Evolutionary conservation across 495 filamentous ascomycete species (phyloP).

Genomic region (Neurospora sp.): DNA sequence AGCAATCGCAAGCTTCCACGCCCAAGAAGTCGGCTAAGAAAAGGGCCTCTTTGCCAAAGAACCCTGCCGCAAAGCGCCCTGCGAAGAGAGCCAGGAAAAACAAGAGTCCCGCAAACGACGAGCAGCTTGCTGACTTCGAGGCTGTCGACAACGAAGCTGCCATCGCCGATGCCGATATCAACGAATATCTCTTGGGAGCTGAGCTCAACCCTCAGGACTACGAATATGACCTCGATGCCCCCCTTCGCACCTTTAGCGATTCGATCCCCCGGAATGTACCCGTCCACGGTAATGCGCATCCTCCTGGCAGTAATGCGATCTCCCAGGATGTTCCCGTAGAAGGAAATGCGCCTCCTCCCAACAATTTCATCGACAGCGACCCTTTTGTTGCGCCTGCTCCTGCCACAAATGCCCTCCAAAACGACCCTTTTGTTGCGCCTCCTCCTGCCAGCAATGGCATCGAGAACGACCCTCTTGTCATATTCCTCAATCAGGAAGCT

Average conservation of each 20-base stretch:
- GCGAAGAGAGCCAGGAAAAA: not conserved
- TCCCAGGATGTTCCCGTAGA: not conserved
- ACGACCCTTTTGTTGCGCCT: not conserved
- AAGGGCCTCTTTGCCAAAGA: not conserved
- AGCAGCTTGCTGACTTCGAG: not conserved
- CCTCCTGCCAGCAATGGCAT: not conserved
- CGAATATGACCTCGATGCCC: not conserved
- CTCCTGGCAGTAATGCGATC: not conserved
- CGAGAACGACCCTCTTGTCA: not conserved
- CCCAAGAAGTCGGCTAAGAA: not conserved
- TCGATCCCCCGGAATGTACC: not conserved
- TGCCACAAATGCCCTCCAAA: not conserved
- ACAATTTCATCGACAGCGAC: not conserved
- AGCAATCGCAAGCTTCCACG: not conserved
- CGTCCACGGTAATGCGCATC: not conserved
- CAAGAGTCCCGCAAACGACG: not conserved
- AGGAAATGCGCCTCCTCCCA: not conserved
- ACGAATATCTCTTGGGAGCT: not conserved
- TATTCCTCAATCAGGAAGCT: not conserved
- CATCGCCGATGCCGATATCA: not conserved
- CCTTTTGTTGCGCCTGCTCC: not conserved
- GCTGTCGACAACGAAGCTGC: not conserved
- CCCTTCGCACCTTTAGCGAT: not conserved
- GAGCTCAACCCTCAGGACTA: not conserved
- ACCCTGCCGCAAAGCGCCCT: not conserved